Percentiles rank a stretch among this genome's conserved stretches.
phyloP scores from a whole-genome alignment of 2,329 filamentous ascomycete species.

The Phyllosticta citrichinensis region DNA sequence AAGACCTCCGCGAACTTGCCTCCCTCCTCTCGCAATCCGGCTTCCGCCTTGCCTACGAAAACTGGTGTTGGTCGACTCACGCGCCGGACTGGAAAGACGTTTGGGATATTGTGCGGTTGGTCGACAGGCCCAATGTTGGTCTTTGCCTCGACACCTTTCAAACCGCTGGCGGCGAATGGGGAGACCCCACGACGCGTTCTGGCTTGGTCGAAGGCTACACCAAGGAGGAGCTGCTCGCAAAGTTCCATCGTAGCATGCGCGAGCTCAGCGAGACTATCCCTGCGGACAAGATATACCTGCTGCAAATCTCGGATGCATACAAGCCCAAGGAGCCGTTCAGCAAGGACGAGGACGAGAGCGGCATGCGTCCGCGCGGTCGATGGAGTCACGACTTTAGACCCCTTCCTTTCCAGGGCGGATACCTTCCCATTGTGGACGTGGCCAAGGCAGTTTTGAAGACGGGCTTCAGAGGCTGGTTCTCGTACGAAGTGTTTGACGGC shows the following conservation, averaged over 20 bases:
- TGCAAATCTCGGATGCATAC: slow-evolving; percentile 70
- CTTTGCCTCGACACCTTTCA: slow-evolving; percentile 74
- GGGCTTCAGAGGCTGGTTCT: slow-evolving; percentile 57
- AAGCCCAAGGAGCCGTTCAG: slow-evolving; percentile 48
- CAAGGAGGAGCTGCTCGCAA: slow-evolving; percentile 37
- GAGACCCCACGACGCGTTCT: slow-evolving; percentile 54
- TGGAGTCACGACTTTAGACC: slow-evolving; percentile 67
- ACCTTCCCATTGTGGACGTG: slow-evolving; percentile 58
- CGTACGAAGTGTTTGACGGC: slow-evolving; percentile 60
- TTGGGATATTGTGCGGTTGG: slow-evolving; percentile 56
- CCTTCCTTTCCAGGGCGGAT: slow-evolving; percentile 59
- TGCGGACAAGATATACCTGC: slow-evolving; percentile 59
- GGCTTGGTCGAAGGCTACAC: slow-evolving; percentile 46
- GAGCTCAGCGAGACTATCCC: slow-evolving; percentile 50
- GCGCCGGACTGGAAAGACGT: slow-evolving; percentile 59
- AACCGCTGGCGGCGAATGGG: slow-evolving; percentile 62
- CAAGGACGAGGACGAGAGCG: slow-evolving; percentile 39
- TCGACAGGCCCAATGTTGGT: slow-evolving; percentile 56
- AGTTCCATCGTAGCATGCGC: slow-evolving; percentile 45
- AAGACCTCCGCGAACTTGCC: slow-evolving; percentile 54
- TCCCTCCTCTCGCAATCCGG: slow-evolving; percentile 49
- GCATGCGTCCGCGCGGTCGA: slow-evolving; percentile 48
- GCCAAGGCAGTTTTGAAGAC: slow-evolving; percentile 56
- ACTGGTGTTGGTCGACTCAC: slow-evolving; percentile 71
- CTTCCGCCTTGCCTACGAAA: slow-evolving; percentile 63